Percentiles rank a stretch among this genome's conserved stretches.
Conservation (phyloP, 768 basidiomycete species). For the Termitomyces sp. region DNA sequence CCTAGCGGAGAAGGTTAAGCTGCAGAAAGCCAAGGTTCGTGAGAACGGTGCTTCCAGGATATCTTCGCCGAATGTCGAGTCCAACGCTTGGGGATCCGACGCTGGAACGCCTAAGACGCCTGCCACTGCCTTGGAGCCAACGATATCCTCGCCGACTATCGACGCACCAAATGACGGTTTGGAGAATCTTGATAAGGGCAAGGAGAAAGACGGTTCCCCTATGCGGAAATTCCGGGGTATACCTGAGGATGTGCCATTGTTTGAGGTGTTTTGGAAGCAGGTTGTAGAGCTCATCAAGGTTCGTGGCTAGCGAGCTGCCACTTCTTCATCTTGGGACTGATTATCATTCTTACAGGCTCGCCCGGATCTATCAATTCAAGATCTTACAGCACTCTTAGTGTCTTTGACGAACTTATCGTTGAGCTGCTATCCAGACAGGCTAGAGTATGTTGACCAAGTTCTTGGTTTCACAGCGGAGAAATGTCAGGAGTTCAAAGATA, state of each 20-base stretch:
- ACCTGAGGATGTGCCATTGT: constrained; percentile 90
- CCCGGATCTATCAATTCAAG: constrained; percentile 95
- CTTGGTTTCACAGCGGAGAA: constrained; percentile 85
- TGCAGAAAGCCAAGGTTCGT: constrained; percentile 59
- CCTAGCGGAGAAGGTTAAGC: constrained; percentile 80
- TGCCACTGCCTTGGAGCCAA: constrained; percentile 22
- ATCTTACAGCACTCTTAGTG: constrained; percentile 92
- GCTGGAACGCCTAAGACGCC: constrained; percentile 31
- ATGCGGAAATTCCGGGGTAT: constrained; percentile 90
- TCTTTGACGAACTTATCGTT: constrained; percentile 93
- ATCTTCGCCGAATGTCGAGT: constrained; percentile 31
- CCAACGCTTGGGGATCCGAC: constrained; percentile 36
- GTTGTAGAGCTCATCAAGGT: constrained; percentile 98
- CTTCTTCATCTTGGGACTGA: neutral
- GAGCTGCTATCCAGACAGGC: constrained; percentile 93
- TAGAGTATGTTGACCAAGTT: constrained; percentile 97
- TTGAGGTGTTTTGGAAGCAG: constrained; percentile 99
- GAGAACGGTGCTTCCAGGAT: constrained; percentile 37
- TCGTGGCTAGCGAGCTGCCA: neutral
- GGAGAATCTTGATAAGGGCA: constrained; percentile 40
- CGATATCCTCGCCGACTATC: constrained; percentile 19
- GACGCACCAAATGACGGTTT: constrained; percentile 19
- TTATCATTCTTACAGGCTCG: constrained; percentile 57
- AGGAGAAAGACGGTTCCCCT: constrained; percentile 49
- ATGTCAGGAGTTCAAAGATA: constrained; percentile 77